Evolutionary conservation across 352 stramenopile species (phyloP), one percentile per base, ranked within the genome.

Genomic region (Phytophthora constricta): DNA sequence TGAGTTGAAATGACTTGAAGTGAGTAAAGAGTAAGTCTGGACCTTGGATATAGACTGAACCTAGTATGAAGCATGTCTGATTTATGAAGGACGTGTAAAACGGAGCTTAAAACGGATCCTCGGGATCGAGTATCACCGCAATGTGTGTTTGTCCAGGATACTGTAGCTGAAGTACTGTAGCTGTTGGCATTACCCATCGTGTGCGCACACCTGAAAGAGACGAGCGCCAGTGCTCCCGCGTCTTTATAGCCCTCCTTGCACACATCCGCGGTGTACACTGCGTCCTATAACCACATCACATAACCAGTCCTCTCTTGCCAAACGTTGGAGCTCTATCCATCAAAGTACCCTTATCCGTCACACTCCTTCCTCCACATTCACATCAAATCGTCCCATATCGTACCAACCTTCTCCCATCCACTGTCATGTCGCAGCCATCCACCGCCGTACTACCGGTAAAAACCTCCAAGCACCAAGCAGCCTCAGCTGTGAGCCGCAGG

Each of bases 241-340:
- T 59, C 28, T 43, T 61, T 61, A 45, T 61, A 20, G 20, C 3
- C n/a, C n/a, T 33, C 34, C 33, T 5, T 42, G 56, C 25, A 56
- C 31, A 34, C 45, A 50, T 42, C 13, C 41, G 20, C 58, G 59
- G 58, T 54, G 59, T 61, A n/a, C 49, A 62, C 56, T 72, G 64
- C 64, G 63, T 72, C 64, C 64, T 62, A 72, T 72, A 72, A 19
- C 45, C 25, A 37, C 31, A 37, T 37, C 7, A 37, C 31, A 13
- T 11, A 7, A 37, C 31, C 7, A 37, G 31, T n/a, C n/a, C n/a
- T n/a, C n/a, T n/a, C n/a, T n/a, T n/a, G 31, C 7, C 31, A 37
- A 37, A 37, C 25, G 49, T 33, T 57, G 49, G 26, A 7, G 20
- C 11, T 45, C 48, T 65, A 46, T 52, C 34, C 25, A 52, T 26